Conservation (phyloP, 495 filamentous ascomycete genomes). For the Tetracladium marchalianum region DNA sequence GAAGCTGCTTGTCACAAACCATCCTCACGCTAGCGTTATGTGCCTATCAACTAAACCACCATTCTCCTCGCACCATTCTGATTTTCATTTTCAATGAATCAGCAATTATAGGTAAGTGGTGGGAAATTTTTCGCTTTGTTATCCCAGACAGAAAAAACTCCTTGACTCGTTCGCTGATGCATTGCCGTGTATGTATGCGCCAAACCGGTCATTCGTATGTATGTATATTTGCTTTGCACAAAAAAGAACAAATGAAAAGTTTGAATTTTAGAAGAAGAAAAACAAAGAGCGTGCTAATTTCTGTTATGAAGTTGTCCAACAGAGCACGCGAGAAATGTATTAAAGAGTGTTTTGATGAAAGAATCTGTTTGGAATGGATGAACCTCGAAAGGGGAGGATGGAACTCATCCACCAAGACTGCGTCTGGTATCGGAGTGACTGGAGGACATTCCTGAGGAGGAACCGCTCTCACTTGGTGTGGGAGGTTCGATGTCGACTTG, state of each 20-base stretch:
- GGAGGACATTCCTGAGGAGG: slow-evolving; percentile 7
- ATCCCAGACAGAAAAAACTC: slow-evolving; percentile 6
- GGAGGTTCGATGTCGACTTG: slow-evolving; percentile 40
- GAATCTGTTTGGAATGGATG: neutral
- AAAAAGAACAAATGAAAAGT: slow-evolving; percentile 2
- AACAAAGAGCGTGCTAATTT: neutral
- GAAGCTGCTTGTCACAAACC: too few relatives aligned
- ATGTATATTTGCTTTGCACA: slow-evolving; percentile 17
- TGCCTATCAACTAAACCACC: too few relatives aligned
- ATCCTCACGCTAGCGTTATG: too few relatives aligned
- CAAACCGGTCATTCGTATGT: slow-evolving; percentile 11
- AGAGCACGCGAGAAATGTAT: neutral
- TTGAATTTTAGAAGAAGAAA: neutral
- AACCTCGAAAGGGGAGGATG: neutral
- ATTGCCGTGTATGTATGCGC: slow-evolving; percentile 5
- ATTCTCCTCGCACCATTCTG: too few relatives aligned
- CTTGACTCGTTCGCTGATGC: slow-evolving; percentile 19
- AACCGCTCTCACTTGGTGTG: slow-evolving; percentile 36
- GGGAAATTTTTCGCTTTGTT: too few relatives aligned
- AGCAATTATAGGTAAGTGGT: too few relatives aligned
- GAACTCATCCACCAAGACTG: slow-evolving; percentile 7
- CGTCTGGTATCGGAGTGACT: slow-evolving; percentile 10
- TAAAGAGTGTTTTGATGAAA: neutral
- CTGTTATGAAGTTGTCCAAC: neutral
- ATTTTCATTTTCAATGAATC: too few relatives aligned